phyloP scores from a whole-genome alignment of 352 stramenopile species.

The Phytopythium ostracodes region DNA sequence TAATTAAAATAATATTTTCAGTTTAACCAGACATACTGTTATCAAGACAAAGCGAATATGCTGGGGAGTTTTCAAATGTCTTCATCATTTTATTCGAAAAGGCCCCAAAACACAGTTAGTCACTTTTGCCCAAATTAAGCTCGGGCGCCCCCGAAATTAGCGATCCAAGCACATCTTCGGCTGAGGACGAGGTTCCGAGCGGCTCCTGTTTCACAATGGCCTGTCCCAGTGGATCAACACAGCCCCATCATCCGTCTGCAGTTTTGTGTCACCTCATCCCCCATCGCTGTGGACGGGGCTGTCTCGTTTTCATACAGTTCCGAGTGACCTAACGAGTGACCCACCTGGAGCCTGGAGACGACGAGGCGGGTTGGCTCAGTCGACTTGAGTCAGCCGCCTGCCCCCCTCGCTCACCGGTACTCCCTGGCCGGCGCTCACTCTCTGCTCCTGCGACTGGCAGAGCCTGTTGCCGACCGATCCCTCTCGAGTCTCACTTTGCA shows the following conservation, averaged over 20 bases:
- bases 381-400: neutral
- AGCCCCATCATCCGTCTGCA: conserved; percentile 1
- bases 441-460: no score
- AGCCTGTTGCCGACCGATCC: neutral
- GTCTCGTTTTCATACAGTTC: neutral
- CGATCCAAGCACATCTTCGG: no score
- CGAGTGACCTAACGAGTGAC: neutral
- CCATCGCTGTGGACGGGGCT: neutral
- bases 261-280: neutral
- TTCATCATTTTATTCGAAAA: no score
- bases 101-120: no score
- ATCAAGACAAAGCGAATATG: no score
- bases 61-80: no score
- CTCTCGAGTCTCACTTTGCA: neutral
- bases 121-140: neutral
- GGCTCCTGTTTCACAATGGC: neutral
- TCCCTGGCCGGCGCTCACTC: no score
- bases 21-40: no score
- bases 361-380: neutral
- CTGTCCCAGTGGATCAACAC: neutral
- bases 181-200: neutral
- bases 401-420: neutral
- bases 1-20: no score
- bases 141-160: neutral
- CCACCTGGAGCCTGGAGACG: neutral